Evolutionary conservation across 2,329 filamentous ascomycete species (phyloP).

Genomic region (Neonectria faginata): DNA sequence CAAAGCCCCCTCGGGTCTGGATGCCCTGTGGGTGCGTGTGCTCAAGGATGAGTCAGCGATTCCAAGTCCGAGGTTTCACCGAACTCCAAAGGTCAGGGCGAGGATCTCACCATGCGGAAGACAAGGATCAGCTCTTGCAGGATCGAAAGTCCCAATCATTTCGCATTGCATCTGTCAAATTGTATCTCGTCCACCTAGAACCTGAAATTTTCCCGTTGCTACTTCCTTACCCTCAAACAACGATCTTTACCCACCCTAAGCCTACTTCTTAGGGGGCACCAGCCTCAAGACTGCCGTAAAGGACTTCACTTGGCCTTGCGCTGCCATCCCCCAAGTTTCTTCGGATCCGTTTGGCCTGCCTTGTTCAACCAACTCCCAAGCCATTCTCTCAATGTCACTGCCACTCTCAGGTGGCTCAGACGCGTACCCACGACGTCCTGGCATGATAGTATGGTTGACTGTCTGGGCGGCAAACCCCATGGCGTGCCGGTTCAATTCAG

Average conservation of each 20-base stretch:
- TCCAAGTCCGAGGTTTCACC: constrained; percentile 6
- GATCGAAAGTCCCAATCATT: not conserved
- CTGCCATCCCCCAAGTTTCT: constrained; percentile 50
- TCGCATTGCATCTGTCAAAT: not conserved
- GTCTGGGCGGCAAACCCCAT: constrained; percentile 40
- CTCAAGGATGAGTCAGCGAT: constrained; percentile 43
- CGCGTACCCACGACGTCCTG: constrained; percentile 27
- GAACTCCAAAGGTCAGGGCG: not conserved
- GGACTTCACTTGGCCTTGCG: constrained; percentile 44
- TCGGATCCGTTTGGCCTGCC: constrained; percentile 36
- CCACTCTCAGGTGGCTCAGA: constrained; percentile 25
- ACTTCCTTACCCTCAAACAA: not conserved
- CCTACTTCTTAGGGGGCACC: constrained; percentile 33
- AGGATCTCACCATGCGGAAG: not conserved
- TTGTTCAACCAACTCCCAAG: constrained; percentile 49
- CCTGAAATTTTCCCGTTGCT: not conserved
- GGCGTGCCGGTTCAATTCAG: constrained; percentile 45
- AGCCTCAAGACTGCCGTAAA: constrained; percentile 41
- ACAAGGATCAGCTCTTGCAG: not conserved
- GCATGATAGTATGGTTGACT: constrained; percentile 47
- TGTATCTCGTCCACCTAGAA: not conserved
- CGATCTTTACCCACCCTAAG: not conserved
- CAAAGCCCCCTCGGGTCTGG: constrained; percentile 7
- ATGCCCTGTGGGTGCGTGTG: constrained; percentile 8
- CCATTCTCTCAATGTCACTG: constrained; percentile 49